Evolutionary conservation across 805 yeast species (phyloP), one percentile per base, ranked within the genome.

Genomic region (Brettanomyces naardenensis): DNA sequence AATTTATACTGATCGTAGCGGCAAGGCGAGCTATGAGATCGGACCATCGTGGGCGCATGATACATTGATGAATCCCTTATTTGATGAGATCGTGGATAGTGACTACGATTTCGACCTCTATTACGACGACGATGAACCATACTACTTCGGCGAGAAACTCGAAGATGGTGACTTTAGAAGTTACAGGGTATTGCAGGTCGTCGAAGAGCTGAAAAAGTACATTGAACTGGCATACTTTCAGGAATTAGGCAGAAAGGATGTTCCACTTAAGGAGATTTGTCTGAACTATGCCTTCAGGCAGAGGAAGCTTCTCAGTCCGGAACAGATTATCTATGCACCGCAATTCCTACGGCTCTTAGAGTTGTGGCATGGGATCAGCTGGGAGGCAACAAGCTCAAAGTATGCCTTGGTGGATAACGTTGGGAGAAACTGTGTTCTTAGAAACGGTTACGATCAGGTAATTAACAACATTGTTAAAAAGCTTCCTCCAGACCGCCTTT

Each of bases 1-100:
- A 39, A 55, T 80, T 6, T 47, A 61, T 13, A 74, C 84, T 1
- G 66, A 64, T 31, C 45, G 52, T 52, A 33, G 49, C 31, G 64
- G 71, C 5, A 50, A 58, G 13, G 41, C 49, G 20, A 51, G 59
- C 3, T 79, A 80, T 48, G 95, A 87, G 53, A 45, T 86, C n/a
- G 96, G 96, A 1, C 95, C 95, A 0, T 73, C 88, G 4, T 88
- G 96, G 96, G 84, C 83, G 52, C 96, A 88, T 53, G 95, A 86
- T 46, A 75, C 88, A 0, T 59, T 86, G 28, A 65, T 71, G 25
- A 88, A 88, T 53, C 68, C 70, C 2, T 62, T 83, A 18, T 79
- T 85, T 48, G 68, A 71, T 31, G 73, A 70, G 39, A 76, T 65
- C 5, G 56, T 52, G 5, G 37, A 38, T 4, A 40, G 33, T 3